phyloP scores from a whole-genome alignment of 768 basidiomycete species.

The Kwoniella europaea region DNA sequence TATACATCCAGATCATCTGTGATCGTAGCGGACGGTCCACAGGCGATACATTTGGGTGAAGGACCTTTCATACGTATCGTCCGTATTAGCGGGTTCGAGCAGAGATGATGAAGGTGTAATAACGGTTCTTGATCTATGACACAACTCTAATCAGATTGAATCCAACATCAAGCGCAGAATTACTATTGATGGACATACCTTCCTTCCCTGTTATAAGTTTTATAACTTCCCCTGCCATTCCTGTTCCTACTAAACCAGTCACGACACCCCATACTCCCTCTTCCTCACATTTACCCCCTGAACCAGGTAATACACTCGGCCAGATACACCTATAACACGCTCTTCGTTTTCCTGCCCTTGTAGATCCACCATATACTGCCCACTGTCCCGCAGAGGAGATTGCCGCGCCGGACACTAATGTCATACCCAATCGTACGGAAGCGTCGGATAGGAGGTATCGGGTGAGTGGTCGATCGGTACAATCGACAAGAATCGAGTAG shows the following conservation, averaged over 20 bases:
- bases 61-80: slow-evolving; percentile 77
- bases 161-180: slow-evolving; percentile 24
- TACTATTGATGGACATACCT: slow-evolving; percentile 36
- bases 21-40: slow-evolving; percentile 63
- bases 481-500: slow-evolving; percentile 85
- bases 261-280: slow-evolving; percentile 85
- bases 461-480: slow-evolving; percentile 90
- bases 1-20: slow-evolving; percentile 63
- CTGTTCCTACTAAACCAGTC: slow-evolving; percentile 83
- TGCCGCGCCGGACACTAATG: slow-evolving; percentile 91
- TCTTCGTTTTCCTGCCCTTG: slow-evolving; percentile 63
- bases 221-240: slow-evolving; percentile 88
- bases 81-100: slow-evolving; percentile 74
- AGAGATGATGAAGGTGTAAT: slow-evolving; percentile 75
- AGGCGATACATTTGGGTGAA: slow-evolving; percentile 74
- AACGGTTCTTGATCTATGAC: slow-evolving; percentile 61
- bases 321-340: slow-evolving; percentile 96
- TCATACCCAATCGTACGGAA: slow-evolving; percentile 73
- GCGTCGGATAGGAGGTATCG: slow-evolving; percentile 91
- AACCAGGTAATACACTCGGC: slow-evolving; percentile 71
- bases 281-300: slow-evolving; percentile 77
- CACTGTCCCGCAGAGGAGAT: slow-evolving; percentile 61
- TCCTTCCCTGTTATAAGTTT: slow-evolving; percentile 74
- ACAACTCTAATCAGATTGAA: neutral
- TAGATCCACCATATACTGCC: slow-evolving; percentile 52